A percentile compares a stretch with the other conserved stretches of the same genome.
phyloP scores from a whole-genome alignment of 176 grass and related monocot genomes.

The Carex myosuroides region DNA sequence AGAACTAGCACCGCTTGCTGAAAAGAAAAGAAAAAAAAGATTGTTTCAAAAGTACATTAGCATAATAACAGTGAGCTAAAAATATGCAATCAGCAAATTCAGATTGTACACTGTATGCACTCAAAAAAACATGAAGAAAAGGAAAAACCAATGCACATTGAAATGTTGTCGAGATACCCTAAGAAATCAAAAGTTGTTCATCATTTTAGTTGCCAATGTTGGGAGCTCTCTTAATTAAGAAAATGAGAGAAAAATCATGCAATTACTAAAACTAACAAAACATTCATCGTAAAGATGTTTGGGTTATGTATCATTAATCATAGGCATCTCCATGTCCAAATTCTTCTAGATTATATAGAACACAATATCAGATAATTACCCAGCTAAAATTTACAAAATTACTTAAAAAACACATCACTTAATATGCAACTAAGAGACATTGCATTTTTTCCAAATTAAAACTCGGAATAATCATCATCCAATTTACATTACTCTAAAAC shows the following conservation, averaged over 20 bases:
- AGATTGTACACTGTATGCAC: background rate
- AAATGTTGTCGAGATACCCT: background rate
- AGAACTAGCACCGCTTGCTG: constrained; percentile 93
- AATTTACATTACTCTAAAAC: background rate
- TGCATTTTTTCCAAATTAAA: background rate
- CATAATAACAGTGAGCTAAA: constrained; percentile 11
- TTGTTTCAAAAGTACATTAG: constrained; percentile 18
- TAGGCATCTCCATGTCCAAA: background rate
- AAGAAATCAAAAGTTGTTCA: background rate
- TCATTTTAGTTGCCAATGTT: background rate
- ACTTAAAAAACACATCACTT: background rate
- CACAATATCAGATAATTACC: background rate
- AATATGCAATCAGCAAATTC: background rate
- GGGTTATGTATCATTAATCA: background rate
- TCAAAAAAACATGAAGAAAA: background rate
- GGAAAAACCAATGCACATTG: background rate
- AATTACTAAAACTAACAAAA: background rate
- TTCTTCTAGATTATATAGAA: background rate
- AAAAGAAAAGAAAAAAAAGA: constrained; percentile 10
- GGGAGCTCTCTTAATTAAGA: background rate
- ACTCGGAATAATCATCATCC: background rate
- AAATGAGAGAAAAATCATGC: background rate
- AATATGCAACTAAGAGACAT: background rate
- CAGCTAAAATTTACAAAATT: background rate
- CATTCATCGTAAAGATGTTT: background rate